A percentile compares a stretch with the other conserved stretches of the same genome.
Evolutionary conservation across 2,329 filamentous ascomycete species (phyloP).

Genomic region (Verticillium klebahnii): DNA sequence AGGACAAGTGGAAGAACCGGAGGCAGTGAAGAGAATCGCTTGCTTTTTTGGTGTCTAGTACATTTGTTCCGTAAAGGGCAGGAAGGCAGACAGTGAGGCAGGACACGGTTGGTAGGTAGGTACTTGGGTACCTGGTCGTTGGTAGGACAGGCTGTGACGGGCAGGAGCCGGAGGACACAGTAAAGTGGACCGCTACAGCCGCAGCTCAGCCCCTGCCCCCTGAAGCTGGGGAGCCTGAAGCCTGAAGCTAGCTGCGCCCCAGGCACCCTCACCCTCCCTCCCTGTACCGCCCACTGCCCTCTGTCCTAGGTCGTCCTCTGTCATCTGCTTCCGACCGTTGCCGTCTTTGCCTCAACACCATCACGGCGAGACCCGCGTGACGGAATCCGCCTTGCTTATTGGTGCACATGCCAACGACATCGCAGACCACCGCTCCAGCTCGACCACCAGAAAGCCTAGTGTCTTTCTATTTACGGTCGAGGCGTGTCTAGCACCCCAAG

Average conservation of each 20-base stretch:
- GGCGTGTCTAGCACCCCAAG: not conserved
- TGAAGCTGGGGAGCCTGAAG: too few relatives aligned
- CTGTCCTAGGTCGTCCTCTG: too few relatives aligned
- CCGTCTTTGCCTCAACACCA: not conserved
- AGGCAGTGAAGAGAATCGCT: too few relatives aligned
- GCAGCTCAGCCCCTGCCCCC: not conserved
- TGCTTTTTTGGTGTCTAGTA: too few relatives aligned
- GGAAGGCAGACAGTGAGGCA: too few relatives aligned
- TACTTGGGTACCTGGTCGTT: too few relatives aligned
- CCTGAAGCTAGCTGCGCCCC: not conserved
- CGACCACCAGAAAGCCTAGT: not conserved
- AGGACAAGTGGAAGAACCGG: not conserved
- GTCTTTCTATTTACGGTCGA: not conserved
- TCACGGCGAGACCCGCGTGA: not conserved
- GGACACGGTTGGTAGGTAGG: too few relatives aligned
- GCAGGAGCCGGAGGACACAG: too few relatives aligned
- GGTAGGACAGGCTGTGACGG: not conserved
- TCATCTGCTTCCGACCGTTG: not conserved
- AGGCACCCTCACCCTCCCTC: not conserved
- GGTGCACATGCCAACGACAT: not conserved
- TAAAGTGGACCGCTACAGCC: not conserved
- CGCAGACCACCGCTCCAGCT: not conserved
- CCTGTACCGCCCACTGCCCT: not conserved
- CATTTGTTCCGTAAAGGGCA: too few relatives aligned
- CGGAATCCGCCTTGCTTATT: not conserved